phyloP scores from a whole-genome alignment of 805 yeast species.

The Candida yuanshanica region DNA sequence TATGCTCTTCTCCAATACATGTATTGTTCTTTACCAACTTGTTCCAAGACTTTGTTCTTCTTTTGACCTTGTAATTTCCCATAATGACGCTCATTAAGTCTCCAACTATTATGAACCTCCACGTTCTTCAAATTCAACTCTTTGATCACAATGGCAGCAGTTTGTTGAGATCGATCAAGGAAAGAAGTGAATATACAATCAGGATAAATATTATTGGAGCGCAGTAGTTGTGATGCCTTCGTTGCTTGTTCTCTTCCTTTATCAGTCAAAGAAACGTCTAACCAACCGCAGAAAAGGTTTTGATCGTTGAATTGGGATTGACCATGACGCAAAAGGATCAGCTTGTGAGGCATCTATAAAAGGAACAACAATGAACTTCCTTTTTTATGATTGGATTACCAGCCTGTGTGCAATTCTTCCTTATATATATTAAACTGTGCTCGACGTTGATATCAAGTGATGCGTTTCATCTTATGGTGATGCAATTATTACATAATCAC shows the following conservation, averaged over 20 bases:
- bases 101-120: conserved; percentile 63
- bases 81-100: conserved; percentile 80
- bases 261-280: conserved; percentile 63
- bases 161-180: conserved; percentile 68
- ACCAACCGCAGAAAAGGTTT: conserved; percentile 82
- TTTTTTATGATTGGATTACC: too few species aligned
- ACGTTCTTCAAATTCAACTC: conserved; percentile 47
- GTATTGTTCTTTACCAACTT: conserved; percentile 68
- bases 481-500: not conserved
- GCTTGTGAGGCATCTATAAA: conserved; percentile 29
- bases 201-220: conserved; percentile 42
- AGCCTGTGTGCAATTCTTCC: too few species aligned
- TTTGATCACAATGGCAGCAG: conserved; percentile 60
- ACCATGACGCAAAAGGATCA: conserved; percentile 72
- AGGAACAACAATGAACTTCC: too few species aligned
- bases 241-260: conserved; percentile 66
- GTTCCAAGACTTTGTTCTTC: conserved; percentile 57
- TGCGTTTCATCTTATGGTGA: not conserved
- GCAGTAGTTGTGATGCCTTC: conserved; percentile 55
- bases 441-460: not conserved
- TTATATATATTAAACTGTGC: too few species aligned
- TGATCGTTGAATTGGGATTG: conserved; percentile 75
- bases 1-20: conserved; percentile 78
- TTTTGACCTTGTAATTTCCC: conserved; percentile 77
- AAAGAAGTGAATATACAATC: conserved; percentile 66